Evolutionary conservation across 1,284 basidiomycete species (phyloP).

Genomic region (Hymenochaete sp.): DNA sequence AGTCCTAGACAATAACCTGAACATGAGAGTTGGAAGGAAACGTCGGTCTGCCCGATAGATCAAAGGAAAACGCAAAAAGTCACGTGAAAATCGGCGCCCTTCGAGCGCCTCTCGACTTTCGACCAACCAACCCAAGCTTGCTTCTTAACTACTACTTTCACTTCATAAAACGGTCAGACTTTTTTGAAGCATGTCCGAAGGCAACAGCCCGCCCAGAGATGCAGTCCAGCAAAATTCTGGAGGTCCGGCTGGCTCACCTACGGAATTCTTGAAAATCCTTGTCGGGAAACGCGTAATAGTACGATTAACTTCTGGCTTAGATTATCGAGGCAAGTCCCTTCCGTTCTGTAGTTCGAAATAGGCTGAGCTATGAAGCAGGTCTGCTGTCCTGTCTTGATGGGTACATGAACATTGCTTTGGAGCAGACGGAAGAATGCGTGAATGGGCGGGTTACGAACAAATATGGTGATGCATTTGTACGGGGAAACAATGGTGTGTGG

Average conservation of each 20-base stretch:
- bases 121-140: too few species aligned
- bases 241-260: slow-evolving; percentile 63
- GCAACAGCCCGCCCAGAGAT: slow-evolving; percentile 32
- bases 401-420: slow-evolving; percentile 97
- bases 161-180: too few species aligned
- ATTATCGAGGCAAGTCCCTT: slow-evolving; percentile 74
- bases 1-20: too few species aligned
- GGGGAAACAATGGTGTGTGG: slow-evolving; percentile 94
- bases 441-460: slow-evolving; percentile 78
- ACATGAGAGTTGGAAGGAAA: too few species aligned
- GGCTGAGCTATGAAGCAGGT: slow-evolving; percentile 40
- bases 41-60: too few species aligned
- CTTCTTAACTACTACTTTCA: too few species aligned
- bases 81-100: too few species aligned
- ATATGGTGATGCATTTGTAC: slow-evolving; percentile 92
- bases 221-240: slow-evolving; percentile 44
- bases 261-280: slow-evolving; percentile 86
- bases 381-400: slow-evolving; percentile 95
- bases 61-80: too few species aligned
- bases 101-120: too few species aligned
- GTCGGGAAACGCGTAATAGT: slow-evolving; percentile 95
- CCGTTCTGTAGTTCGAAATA: slow-evolving; percentile 1
- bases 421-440: slow-evolving; percentile 94
- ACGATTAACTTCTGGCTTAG: slow-evolving; percentile 89
- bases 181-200: slow-evolving; percentile 19